Base-by-base conservation (phyloP, 2,329 filamentous ascomycete species). In the Colletotrichum falcatum region DNA sequence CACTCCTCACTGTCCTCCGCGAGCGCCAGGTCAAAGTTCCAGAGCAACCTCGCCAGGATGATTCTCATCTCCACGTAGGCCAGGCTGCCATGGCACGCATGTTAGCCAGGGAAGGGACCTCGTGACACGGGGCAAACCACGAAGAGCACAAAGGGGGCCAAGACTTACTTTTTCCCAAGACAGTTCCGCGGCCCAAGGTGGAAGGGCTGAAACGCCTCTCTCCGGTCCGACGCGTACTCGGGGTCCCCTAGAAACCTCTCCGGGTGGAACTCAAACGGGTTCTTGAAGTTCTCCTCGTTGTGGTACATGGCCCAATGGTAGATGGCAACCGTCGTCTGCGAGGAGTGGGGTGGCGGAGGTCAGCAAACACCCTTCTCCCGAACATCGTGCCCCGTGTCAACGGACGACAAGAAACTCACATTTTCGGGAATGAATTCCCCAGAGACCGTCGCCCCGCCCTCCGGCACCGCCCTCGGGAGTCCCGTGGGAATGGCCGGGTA, bases 31-130 rank as follows among this genome's bases (percentile, higher is more conserved):
- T 87, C 85, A 66, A 87, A 87, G 33, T 82, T 81, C 66, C 77
- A 85, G 5, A 87, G 73, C 16, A 87, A 61, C 5, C 81, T 79
- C 3, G 83, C 79, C 2, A 86, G 73, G 16, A 86, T 81, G 5
- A 86, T 71, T 1, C 84, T 81, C 81, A 87, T 84, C 74, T 87
- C 85, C 2, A 79, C 79, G 53, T 83, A 83, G 1, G 86, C 85
- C 35, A 85, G 78, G 66, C 80, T 73, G 16, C 2, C 12, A 7
- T 37, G 2, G 1, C n/a, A 4, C 4, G 1, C 2, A 18, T 59
- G 26, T 23, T 35, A 44, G 20, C 3, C 14, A 12, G 60, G 51
- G 14, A 14, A 28, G 26, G 48, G 16, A 7, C 12, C 8, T 54
- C 11, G 8, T 23, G 18, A 8, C 4, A 23, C 5, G 3, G 30